Evolutionary conservation across 148 eudicot species (phyloP).

Genomic region (Mesembryanthemum crystallinum): DNA sequence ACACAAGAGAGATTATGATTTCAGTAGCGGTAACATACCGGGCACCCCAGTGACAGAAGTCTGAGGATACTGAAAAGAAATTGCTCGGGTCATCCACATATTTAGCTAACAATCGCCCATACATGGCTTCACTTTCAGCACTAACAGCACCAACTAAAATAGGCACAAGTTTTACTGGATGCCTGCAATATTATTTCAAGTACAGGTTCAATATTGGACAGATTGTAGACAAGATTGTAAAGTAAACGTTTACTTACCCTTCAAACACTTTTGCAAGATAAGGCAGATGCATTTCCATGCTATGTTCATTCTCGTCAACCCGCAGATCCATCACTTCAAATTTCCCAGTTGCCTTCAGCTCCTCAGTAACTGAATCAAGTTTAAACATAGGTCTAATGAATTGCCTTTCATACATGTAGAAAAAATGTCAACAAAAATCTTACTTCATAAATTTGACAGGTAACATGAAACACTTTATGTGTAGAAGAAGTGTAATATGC

Average conservation of each 20-base stretch:
- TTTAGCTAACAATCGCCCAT: constrained; percentile 75
- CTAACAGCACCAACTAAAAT: constrained; percentile 86
- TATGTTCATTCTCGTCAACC: constrained; percentile 96
- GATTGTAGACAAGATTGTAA: background rate
- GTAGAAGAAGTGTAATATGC: background rate
- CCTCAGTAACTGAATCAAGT: constrained; percentile 54
- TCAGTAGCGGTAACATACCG: no score
- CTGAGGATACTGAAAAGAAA: constrained; percentile 96
- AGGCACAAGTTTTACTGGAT: constrained; percentile 79
- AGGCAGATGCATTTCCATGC: constrained; percentile 99
- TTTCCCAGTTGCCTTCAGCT: constrained; percentile 78
- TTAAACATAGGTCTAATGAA: background rate
- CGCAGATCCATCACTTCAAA: constrained; percentile 84
- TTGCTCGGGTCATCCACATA: constrained; percentile 88
- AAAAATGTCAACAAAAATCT: background rate
- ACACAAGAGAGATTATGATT: no score
- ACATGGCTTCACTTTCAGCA: constrained; percentile 76
- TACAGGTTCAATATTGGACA: constrained; percentile 19
- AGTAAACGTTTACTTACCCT: constrained; percentile 47
- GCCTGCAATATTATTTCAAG: constrained; percentile 39
- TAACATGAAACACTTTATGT: background rate
- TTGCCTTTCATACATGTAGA: background rate
- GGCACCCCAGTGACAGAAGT: constrained; percentile 98
- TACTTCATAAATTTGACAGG: background rate
- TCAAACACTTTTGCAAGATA: constrained; percentile 94